Percentiles rank a stretch among this genome's conserved stretches.
phyloP scores from a whole-genome alignment of 169 alveolate genomes.

The Plasmodium yoelii region DNA sequence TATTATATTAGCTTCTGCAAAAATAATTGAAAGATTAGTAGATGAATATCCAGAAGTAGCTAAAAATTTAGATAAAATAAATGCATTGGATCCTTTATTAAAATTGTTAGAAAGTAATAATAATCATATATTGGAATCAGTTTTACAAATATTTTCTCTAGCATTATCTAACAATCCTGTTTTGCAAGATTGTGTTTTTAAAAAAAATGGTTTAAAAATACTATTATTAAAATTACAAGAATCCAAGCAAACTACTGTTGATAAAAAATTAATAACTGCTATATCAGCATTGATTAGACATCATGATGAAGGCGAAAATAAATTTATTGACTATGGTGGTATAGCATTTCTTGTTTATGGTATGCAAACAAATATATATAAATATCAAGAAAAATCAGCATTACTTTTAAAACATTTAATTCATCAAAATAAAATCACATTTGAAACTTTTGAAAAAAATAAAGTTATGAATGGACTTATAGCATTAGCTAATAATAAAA shows the following conservation, averaged over 20 bases:
- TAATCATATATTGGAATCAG: conserved; percentile 65
- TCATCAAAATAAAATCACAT: conserved; percentile 63
- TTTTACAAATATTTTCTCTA: conserved; percentile 61
- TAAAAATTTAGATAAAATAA: conserved; percentile 60
- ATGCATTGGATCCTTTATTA: conserved; percentile 72
- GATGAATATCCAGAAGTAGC: conserved; percentile 75
- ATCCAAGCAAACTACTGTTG: conserved; percentile 44
- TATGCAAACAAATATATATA: conserved; percentile 63
- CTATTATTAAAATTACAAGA: conserved; percentile 64
- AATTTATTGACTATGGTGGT: conserved; percentile 75
- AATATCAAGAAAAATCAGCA: conserved; percentile 76
- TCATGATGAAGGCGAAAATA: conserved; percentile 76
- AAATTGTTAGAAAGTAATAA: conserved; percentile 37
- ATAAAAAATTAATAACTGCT: conserved; percentile 68
- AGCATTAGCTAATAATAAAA: conserved; percentile 48
- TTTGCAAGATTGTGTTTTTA: conserved; percentile 64
- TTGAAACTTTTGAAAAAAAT: conserved; percentile 56
- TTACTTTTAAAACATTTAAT: conserved; percentile 68
- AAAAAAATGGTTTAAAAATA: conserved; percentile 58
- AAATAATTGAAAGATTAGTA: conserved; percentile 67
- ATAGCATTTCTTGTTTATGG: conserved; percentile 70
- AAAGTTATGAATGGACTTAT: conserved; percentile 67
- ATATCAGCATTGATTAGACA: conserved; percentile 73
- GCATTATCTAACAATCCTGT: conserved; percentile 73
- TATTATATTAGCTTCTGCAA: conserved; percentile 64